These are phyloP conservation scores for Gynandropsis gynandra DNA, from an alignment of 345 rosid genomes.

Conservation along the genomic window DNA sequence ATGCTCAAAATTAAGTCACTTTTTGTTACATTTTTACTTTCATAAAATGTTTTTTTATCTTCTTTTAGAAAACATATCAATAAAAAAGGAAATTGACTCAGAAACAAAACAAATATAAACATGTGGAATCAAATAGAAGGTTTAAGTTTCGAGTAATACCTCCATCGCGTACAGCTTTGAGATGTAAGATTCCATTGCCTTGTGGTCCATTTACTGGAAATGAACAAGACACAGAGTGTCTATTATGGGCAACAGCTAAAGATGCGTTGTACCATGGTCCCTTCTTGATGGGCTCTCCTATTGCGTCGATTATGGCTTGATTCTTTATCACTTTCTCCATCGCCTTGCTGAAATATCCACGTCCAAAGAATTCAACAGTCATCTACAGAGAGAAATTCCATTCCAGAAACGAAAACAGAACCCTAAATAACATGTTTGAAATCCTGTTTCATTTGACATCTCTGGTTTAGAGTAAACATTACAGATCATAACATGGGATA, in stretches of 20 bases:
- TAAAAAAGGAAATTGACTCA: too few species aligned
- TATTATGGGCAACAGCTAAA: slow-evolving; percentile 82
- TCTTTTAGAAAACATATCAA: too few species aligned
- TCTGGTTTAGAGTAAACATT: too few species aligned
- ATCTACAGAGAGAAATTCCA: not conserved
- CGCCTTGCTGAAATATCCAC: slow-evolving; percentile 56
- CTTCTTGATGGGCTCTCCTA: slow-evolving; percentile 85
- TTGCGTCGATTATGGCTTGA: slow-evolving; percentile 61
- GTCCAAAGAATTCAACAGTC: slow-evolving; percentile 16
- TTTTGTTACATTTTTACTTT: not conserved
- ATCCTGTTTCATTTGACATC: too few species aligned
- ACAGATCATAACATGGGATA: too few species aligned
- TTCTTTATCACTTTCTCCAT: slow-evolving; percentile 72
- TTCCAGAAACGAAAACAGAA: too few species aligned
- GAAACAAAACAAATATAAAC: not conserved
- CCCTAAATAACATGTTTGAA: too few species aligned
- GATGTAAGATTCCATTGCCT: slow-evolving; percentile 54
- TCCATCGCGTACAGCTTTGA: slow-evolving; percentile 61
- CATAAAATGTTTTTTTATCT: not conserved
- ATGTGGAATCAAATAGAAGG: not conserved
- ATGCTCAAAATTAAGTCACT: not conserved
- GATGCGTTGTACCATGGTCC: slow-evolving; percentile 98
- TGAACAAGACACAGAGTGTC: slow-evolving; percentile 87
- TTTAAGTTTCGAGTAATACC: slow-evolving; percentile 30
- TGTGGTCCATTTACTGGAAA: slow-evolving; percentile 81